Percentiles rank a stretch among this genome's conserved stretches.
These are phyloP conservation scores for Diaporthe longicolla DNA, from an alignment of 2,329 filamentous ascomycete species.

Conservation along the genomic window DNA sequence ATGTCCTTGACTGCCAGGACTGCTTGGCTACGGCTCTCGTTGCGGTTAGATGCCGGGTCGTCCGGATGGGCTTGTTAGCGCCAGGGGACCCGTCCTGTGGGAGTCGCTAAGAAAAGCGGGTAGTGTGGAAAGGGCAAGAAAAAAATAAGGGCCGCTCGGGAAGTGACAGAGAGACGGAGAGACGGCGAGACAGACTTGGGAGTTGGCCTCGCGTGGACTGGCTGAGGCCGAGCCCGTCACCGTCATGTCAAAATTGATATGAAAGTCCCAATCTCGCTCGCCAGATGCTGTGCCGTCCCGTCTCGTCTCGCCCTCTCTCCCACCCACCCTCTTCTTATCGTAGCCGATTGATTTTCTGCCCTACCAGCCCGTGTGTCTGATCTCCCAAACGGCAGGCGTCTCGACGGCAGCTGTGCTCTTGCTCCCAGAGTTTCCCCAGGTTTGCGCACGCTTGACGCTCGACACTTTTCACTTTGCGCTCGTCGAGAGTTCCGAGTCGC, in stretches of 20 bases:
- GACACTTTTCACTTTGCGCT: background rate
- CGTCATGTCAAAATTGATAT: conserved; percentile 32
- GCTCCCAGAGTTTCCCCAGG: background rate
- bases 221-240: conserved; percentile 31
- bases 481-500: background rate
- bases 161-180: background rate
- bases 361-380: conserved; percentile 6
- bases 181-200: too few relatives aligned
- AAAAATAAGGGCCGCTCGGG: conserved; percentile 9
- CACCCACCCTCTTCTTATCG: conserved; percentile 7
- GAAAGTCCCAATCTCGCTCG: conserved; percentile 30
- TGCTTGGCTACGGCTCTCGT: background rate
- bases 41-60: conserved; percentile 3
- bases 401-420: conserved; percentile 12
- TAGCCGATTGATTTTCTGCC: background rate
- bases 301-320: background rate
- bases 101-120: conserved; percentile 16
- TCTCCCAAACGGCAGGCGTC: conserved; percentile 28
- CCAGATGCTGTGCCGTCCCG: background rate
- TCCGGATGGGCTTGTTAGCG: conserved; percentile 24
- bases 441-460: too few relatives aligned
- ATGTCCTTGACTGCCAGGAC: background rate
- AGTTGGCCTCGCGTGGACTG: background rate
- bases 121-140: background rate
- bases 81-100: background rate